Evolutionary conservation across 2,329 filamentous ascomycete species (phyloP), one percentile per base, ranked within the genome.

Genomic region (Aspergillus candidus): DNA sequence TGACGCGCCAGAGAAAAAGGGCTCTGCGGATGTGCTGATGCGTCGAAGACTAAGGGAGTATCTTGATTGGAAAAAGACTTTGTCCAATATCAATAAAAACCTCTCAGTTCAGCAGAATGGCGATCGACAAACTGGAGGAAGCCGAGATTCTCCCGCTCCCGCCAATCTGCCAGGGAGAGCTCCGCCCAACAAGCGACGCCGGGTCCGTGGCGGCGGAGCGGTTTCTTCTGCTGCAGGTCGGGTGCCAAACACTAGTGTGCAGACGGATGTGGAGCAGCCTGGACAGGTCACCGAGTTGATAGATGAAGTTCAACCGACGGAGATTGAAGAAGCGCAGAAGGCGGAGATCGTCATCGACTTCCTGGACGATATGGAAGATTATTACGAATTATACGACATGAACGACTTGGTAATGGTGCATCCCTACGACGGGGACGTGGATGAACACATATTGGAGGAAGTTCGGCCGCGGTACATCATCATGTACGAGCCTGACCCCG

Each of bases 401-500:
- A 79, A 88, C 54, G 87, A 95, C 53, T 73, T 97, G 14, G 77
- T 97, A 11, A 81, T 95, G 33, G 76, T 97, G 13, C 93, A 97
- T 63, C 86, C 93, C 1, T 98, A 95, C 63, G 89, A 95, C 47
- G 90, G 90, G 10, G 93, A 97, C 62, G 85, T 91, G 72, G 93
- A 98, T 63, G 93, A 97, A 62, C 88, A 94, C 63, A 78, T 97
- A n/a, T 77, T 98, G 1, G 91, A 98, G 63, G 93, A 98, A 67
- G 77, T 93, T 46, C 89, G 87, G 59, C 93, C 93, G 30, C 83
- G 87, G 48, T 96, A 96, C 66, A 88, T 98, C 47, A 86, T 98
- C 70, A 97, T 98, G 93, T 98, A 96, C 66, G 93, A 97, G 63
- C 91, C 93, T 1, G 89, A 97, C 53, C 82, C 91, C 3, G 83